Percentiles rank a stretch among this genome's conserved stretches.
These are phyloP conservation scores for Paramarasmius palmivorus DNA, from an alignment of 1,284 basidiomycete genomes.

Conservation along the genomic window DNA sequence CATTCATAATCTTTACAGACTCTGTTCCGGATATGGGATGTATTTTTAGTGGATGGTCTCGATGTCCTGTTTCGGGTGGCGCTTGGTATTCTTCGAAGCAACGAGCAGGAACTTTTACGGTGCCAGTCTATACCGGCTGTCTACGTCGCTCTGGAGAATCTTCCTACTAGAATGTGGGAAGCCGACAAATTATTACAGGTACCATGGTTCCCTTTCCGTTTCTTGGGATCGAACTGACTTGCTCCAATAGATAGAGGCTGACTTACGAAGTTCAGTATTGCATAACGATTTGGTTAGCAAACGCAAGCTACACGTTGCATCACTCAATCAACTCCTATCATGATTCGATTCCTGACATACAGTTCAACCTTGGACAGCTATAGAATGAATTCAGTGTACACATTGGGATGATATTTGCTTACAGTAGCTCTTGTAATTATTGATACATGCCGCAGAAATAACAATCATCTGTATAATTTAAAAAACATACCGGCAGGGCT, in stretches of 20 bases:
- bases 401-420: background rate
- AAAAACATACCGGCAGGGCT: background rate
- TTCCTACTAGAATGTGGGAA: conserved; percentile 91
- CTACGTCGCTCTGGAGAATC: conserved; percentile 82
- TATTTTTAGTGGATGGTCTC: conserved; percentile 93
- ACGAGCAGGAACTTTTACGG: conserved; percentile 80
- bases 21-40: conserved; percentile 89
- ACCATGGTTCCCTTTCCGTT: background rate
- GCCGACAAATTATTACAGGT: conserved; percentile 89
- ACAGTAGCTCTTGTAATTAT: conserved; percentile 5
- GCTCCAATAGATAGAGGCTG: conserved; percentile 56
- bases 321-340: conserved; percentile 40
- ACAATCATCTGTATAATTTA: background rate
- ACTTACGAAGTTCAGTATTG: conserved; percentile 64
- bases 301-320: conserved; percentile 58
- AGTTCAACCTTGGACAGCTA: too few relatives aligned
- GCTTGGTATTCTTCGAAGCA: conserved; percentile 81
- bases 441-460: background rate
- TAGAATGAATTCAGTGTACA: too few relatives aligned
- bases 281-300: conserved; percentile 72
- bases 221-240: background rate
- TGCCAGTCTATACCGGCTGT: conserved; percentile 85
- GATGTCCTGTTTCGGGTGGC: conserved; percentile 93
- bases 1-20: conserved; percentile 48
- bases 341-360: too few relatives aligned